A percentile compares a stretch with the other conserved stretches of the same genome.
Evolutionary conservation across 2,329 filamentous ascomycete genomes (phyloP).

Genomic region (Colletotrichum viniferum): DNA sequence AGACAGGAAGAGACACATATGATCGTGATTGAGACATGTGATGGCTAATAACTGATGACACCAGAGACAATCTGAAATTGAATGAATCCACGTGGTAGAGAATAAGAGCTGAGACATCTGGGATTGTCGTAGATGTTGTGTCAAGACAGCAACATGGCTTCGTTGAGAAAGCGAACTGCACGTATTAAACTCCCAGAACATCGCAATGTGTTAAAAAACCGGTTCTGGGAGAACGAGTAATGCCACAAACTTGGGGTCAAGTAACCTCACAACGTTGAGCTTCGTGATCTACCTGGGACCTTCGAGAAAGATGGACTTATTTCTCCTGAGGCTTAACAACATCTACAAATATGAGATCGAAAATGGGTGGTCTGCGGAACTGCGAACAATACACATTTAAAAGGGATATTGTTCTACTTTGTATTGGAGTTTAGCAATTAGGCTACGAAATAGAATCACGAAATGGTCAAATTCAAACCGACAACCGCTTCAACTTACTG

Average conservation of each 20-base stretch:
- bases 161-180: background rate
- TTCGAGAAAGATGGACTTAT: background rate
- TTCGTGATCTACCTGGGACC: background rate
- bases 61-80: background rate
- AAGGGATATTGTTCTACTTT: fast-evolving
- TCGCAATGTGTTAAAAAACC: background rate
- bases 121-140: background rate
- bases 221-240: fast-evolving
- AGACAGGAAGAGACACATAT: background rate
- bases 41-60: background rate
- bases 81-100: background rate
- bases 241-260: background rate
- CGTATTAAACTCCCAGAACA: fast-evolving
- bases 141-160: background rate
- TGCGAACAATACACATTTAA: background rate
- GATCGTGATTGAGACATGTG: background rate
- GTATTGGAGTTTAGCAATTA: background rate
- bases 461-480: background rate
- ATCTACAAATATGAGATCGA: background rate
- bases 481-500: background rate
- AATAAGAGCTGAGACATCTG: background rate
- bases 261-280: fast-evolving
- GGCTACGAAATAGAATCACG: fast-evolving
- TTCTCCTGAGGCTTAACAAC: background rate
- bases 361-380: background rate